These are phyloP conservation scores for Taiwanofungus camphoratus DNA, from an alignment of 1,284 basidiomycete species.

Conservation along the genomic window DNA sequence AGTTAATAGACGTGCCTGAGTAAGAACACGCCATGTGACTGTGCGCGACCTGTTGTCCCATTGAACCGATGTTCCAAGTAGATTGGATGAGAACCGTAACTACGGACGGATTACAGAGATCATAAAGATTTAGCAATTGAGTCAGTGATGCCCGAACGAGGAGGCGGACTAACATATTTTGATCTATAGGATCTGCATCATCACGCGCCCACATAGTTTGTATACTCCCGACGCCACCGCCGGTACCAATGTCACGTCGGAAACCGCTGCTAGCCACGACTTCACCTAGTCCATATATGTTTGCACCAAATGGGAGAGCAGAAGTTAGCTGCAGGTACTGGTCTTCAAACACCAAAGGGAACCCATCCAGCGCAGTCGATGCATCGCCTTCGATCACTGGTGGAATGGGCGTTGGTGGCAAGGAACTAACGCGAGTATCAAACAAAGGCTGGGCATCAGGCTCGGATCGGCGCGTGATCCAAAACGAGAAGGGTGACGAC, in stretches of 20 bases:
- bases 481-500: slow-evolving; percentile 66
- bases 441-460: slow-evolving; percentile 59
- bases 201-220: slow-evolving; percentile 73
- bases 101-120: slow-evolving; percentile 19
- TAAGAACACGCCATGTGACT: slow-evolving; percentile 67
- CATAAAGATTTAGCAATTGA: too few relatives aligned
- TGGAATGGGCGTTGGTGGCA: slow-evolving; percentile 50
- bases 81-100: slow-evolving; percentile 67
- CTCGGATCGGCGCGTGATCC: slow-evolving; percentile 64
- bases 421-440: slow-evolving; percentile 59
- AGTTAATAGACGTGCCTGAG: slow-evolving; percentile 38
- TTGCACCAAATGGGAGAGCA: slow-evolving; percentile 55
- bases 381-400: slow-evolving; percentile 41
- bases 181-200: slow-evolving; percentile 49
- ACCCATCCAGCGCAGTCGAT: slow-evolving; percentile 48
- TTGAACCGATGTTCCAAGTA: slow-evolving; percentile 64
- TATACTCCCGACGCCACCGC: slow-evolving; percentile 50
- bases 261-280: slow-evolving; percentile 63
- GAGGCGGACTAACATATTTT: slow-evolving; percentile 45
- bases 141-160: neutral
- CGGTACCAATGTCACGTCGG: slow-evolving; percentile 50
- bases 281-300: slow-evolving; percentile 79
- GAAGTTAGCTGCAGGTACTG: slow-evolving; percentile 66
- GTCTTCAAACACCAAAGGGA: slow-evolving; percentile 74
- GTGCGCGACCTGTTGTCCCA: slow-evolving; percentile 39